A percentile compares a stretch with the other conserved stretches of the same genome.
phyloP scores from a whole-genome alignment of 2,329 filamentous ascomycete genomes.

The Verticillium klebahnii region DNA sequence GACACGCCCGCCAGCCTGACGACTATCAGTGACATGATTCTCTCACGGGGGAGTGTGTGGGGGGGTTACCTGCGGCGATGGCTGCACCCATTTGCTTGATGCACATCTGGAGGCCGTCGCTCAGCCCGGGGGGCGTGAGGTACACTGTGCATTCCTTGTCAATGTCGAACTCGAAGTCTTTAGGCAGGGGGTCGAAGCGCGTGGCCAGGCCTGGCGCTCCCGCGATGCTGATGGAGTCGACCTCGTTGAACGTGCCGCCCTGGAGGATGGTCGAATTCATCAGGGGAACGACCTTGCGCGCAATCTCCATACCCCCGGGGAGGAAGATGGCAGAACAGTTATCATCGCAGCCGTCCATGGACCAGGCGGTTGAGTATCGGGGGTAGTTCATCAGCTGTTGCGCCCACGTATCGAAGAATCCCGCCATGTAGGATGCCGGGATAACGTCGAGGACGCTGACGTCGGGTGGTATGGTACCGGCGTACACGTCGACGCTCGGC shows the following conservation, averaged over 20 bases:
- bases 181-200: slow-evolving; percentile 7
- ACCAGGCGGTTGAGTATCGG: slow-evolving; percentile 11
- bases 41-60: not conserved
- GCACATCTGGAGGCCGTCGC: slow-evolving; percentile 16
- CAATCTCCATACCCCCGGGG: slow-evolving; percentile 12
- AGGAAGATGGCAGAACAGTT: slow-evolving; percentile 13
- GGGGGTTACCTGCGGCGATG: slow-evolving; percentile 11
- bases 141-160: slow-evolving; percentile 9
- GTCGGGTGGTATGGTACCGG: slow-evolving; percentile 13
- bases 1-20: slow-evolving; percentile 14
- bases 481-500: slow-evolving; percentile 10
- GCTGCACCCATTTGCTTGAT: slow-evolving; percentile 11
- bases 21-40: not conserved
- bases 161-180: slow-evolving; percentile 7
- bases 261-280: slow-evolving; percentile 14
- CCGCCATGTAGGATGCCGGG: slow-evolving; percentile 10
- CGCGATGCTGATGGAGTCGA: slow-evolving; percentile 10
- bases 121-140: slow-evolving; percentile 4
- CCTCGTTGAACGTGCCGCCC: slow-evolving; percentile 8
- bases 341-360: slow-evolving; percentile 7
- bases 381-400: slow-evolving; percentile 12
- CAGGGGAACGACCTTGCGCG: slow-evolving; percentile 7
- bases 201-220: slow-evolving; percentile 11
- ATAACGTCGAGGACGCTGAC: slow-evolving; percentile 7
- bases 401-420: slow-evolving; percentile 13